phyloP scores from a whole-genome alignment of 352 stramenopile genomes.

The Pythium diclinum region DNA sequence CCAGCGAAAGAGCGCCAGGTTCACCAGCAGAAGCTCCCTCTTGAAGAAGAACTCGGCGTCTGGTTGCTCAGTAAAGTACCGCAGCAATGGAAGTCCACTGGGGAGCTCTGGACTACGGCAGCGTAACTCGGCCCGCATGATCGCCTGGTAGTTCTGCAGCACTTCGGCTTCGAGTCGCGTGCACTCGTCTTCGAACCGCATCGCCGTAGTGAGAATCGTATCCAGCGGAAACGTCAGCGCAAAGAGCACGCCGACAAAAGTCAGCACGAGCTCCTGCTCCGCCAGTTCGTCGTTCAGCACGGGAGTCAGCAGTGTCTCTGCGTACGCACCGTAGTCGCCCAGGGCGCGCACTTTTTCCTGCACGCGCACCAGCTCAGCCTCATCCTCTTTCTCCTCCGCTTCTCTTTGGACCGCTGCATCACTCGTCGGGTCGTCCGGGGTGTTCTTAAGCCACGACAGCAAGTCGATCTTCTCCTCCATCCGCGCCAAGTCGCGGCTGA shows the following conservation, averaged over 20 bases:
- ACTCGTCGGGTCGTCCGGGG: conserved; percentile 18
- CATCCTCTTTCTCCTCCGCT: conserved; percentile 19
- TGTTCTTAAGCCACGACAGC: conserved; percentile 27
- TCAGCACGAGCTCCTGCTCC: conserved; percentile 46
- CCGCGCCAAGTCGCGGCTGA: conserved; percentile 23
- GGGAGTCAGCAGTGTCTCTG: conserved; percentile 41
- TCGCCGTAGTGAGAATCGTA: conserved; percentile 36
- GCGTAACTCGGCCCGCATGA: conserved; percentile 25
- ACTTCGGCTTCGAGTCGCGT: conserved; percentile 33
- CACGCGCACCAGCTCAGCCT: background rate
- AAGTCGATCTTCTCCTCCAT: conserved; percentile 29
- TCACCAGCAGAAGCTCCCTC: conserved; percentile 39
- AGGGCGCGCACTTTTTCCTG: conserved; percentile 14
- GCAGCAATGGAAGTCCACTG: conserved; percentile 26
- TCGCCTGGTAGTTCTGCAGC: conserved; percentile 32
- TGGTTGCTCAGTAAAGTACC: conserved; percentile 39
- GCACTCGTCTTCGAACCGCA: conserved; percentile 42
- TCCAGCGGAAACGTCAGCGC: conserved; percentile 40
- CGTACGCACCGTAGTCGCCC: conserved; percentile 51
- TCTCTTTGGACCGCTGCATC: conserved; percentile 11
- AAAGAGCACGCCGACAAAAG: conserved; percentile 58
- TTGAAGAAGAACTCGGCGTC: conserved; percentile 55
- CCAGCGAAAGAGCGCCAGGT: conserved; percentile 25
- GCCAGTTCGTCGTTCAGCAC: conserved; percentile 46
- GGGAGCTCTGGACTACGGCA: conserved; percentile 10